These are phyloP conservation scores for Thinopyrum elongatum DNA, from an alignment of 176 grass and related monocot genomes.

Conservation along the genomic window DNA sequence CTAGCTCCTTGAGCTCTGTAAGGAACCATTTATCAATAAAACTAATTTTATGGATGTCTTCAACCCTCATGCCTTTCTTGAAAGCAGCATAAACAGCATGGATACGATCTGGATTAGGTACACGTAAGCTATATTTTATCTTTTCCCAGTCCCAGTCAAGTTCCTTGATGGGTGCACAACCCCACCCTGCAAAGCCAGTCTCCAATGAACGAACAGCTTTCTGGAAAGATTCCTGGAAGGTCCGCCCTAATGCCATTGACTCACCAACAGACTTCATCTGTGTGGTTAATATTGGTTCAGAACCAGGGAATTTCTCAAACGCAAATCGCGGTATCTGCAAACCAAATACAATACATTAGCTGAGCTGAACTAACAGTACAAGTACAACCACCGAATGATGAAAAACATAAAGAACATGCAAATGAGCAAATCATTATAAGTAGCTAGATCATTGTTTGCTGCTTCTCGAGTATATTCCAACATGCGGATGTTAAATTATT, in stretches of 20 bases:
- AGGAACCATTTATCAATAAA: slow-evolving; percentile 97
- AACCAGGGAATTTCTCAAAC: slow-evolving; percentile 99
- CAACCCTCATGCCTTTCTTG: slow-evolving; percentile 90
- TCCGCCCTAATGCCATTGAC: slow-evolving; percentile 89
- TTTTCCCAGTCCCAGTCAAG: slow-evolving; percentile 97
- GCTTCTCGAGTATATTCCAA: slow-evolving; percentile 6
- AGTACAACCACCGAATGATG: background rate
- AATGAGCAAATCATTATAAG: background rate
- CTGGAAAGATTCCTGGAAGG: slow-evolving; percentile 97
- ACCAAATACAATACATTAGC: slow-evolving; percentile 12
- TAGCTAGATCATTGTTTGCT: background rate
- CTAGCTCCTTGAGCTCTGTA: slow-evolving; percentile 75
- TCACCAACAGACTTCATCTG: slow-evolving; percentile 99
- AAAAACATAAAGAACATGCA: background rate
- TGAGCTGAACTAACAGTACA: slow-evolving; percentile 6
- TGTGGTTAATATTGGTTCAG: slow-evolving; percentile 88
- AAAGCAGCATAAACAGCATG: slow-evolving; percentile 94
- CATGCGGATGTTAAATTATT: background rate
- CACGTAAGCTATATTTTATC: slow-evolving; percentile 83
- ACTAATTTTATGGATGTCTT: slow-evolving; percentile 88
- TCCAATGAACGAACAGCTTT: slow-evolving; percentile 95
- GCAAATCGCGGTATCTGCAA: slow-evolving; percentile 98
- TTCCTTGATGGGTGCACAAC: slow-evolving; percentile 88
- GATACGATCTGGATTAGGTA: slow-evolving; percentile 91
- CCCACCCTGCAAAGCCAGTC: slow-evolving; percentile 91